Conservation (phyloP, 768 basidiomycete genomes). For the Hydnomerulius pinastri region DNA sequence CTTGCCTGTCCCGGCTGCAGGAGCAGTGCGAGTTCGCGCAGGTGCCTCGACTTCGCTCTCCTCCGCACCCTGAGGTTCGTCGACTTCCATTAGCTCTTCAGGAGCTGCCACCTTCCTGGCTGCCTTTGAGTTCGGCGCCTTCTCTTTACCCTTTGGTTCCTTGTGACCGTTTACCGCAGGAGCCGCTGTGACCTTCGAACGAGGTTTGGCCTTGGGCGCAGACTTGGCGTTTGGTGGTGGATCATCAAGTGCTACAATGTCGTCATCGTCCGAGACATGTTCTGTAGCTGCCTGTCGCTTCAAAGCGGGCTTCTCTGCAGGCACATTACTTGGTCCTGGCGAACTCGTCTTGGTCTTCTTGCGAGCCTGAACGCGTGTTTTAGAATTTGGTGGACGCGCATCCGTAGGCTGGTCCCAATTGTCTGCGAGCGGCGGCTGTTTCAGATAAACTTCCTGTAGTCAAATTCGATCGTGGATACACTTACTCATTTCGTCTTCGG, state of each 20-base stretch:
- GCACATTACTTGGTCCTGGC: conserved; percentile 12
- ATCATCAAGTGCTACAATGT: conserved; percentile 3
- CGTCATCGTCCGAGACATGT: not conserved
- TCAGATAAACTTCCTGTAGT: conserved; percentile 24
- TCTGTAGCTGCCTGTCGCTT: conserved; percentile 10
- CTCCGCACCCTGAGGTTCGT: conserved; percentile 3
- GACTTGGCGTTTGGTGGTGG: conserved; percentile 7
- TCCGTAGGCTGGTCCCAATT: conserved; percentile 17
- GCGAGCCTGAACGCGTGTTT: conserved; percentile 16
- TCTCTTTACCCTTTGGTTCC: conserved; percentile 12
- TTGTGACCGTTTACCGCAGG: conserved; percentile 5
- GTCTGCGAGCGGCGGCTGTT: conserved; percentile 22
- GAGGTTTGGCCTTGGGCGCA: conserved; percentile 19
- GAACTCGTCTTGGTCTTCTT: conserved; percentile 20
- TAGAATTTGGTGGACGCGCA: conserved; percentile 9
- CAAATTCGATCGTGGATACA: not conserved
- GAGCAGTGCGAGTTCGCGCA: conserved; percentile 1
- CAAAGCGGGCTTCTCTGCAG: conserved; percentile 16
- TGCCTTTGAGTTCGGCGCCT: conserved; percentile 7
- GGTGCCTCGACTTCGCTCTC: conserved; percentile 2
- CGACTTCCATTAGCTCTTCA: conserved; percentile 18
- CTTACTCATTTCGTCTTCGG: conserved; percentile 36
- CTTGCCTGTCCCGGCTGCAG: conserved; percentile 12
- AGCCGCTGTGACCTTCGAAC: conserved; percentile 9
- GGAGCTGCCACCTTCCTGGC: conserved; percentile 4